Conservation (phyloP, 2,329 filamentous ascomycete species). For the Sordariomycetes sp. region DNA sequence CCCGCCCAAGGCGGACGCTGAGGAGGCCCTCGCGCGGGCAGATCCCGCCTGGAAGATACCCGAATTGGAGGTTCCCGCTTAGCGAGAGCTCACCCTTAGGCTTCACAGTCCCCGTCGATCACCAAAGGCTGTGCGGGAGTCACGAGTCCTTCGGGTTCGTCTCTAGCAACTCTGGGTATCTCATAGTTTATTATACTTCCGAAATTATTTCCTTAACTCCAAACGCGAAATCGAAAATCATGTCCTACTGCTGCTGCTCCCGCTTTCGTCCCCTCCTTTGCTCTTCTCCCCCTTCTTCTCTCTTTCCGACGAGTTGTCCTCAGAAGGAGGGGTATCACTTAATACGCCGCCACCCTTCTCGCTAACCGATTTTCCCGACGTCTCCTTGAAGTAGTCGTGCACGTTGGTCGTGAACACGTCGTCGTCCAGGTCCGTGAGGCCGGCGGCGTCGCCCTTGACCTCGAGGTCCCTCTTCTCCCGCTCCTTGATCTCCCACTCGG, state of each 20-base stretch:
- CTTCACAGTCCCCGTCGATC: too few species aligned
- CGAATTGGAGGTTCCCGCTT: background rate
- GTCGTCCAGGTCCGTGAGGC: background rate
- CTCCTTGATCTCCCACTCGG: slow-evolving; percentile 50
- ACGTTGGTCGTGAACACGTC: slow-evolving; percentile 2
- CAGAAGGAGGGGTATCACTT: background rate
- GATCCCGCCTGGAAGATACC: slow-evolving; percentile 10
- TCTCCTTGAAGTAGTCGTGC: slow-evolving; percentile 4
- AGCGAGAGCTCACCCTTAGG: background rate
- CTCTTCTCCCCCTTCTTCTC: background rate
- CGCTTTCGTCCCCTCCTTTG: background rate
- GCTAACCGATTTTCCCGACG: background rate
- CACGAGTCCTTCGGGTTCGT: too few species aligned
- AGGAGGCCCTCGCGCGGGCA: slow-evolving; percentile 14
- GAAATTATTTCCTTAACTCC: too few species aligned
- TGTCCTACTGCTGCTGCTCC: background rate
- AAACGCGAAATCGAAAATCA: background rate
- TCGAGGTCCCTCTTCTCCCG: slow-evolving; percentile 22
- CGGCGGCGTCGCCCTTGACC: slow-evolving; percentile 34
- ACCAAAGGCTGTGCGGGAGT: too few species aligned
- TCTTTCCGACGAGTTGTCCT: background rate
- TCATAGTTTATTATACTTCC: background rate
- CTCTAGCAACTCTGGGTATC: background rate
- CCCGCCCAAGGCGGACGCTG: slow-evolving; percentile 12
- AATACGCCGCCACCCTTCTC: background rate